Evolutionary conservation across 345 rosid species (phyloP), one percentile per base, ranked within the genome.

Genomic region (Cardamine resedifolia): DNA sequence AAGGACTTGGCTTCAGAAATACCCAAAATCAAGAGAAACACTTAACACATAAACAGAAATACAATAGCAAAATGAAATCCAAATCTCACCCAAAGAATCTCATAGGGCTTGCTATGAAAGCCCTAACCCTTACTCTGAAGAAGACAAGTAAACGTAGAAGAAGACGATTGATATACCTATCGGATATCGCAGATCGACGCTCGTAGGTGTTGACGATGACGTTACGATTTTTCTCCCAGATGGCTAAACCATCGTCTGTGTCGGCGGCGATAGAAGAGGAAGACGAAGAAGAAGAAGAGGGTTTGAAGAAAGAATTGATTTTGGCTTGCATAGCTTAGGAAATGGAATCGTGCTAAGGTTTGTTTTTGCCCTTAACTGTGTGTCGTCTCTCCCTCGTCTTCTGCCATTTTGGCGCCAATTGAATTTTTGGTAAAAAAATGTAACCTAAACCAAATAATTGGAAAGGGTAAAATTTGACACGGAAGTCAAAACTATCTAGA

Each of bases 301-400:
- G 80, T 59, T 87, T 81, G 86, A 88, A 93, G 87, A 90, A 93
- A 70, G 88, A 74, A 56, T 78, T 85, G 82, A 93, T 87, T 75
- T 88, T 90, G 71, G 91, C 62, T 79, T 88, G 97, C 96, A 87
- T 88, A 1, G 33, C 38, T 52, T 33, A 3, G 4, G 7, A 15
- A 47, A 4, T 44, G 23, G 14, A 11, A 16, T 56, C 16, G 11
- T 26, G 21, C 23, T 26, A 10, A 11, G 39, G 6, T 36, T 69
- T 63, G 11, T 3, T 27, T 70, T 48, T 48, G 14, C 53, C 61
- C 12, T 57, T 20, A 38, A 4, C 24, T 43, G 3, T 28, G n/a
- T n/a, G 3, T 28, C 27, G 10, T 43, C 36, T 19, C 26, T 31
- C 34, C 30, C 23, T 60, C 74, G 33, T 61, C 58, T 68, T 45